Percentiles rank a stretch among this genome's conserved stretches.
Evolutionary conservation across 169 alveolate genomes (phyloP).

Genomic region (Cryptosporidium felis): DNA sequence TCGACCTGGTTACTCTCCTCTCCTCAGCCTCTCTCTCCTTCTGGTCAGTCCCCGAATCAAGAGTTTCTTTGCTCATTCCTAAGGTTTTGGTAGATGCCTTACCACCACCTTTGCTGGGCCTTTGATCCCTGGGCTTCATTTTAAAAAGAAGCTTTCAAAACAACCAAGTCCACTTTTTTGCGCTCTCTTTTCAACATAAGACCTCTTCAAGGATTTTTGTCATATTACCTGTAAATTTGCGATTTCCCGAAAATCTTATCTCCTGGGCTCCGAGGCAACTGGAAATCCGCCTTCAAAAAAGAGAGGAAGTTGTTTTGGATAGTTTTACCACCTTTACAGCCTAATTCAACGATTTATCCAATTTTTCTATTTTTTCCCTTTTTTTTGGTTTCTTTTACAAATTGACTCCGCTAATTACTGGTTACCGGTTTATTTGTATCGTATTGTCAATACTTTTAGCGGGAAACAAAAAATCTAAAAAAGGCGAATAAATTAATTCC

Average conservation of each 20-base stretch:
- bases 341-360: no score
- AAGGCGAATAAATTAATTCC: background rate
- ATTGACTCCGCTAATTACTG: background rate
- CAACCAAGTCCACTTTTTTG: background rate
- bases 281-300: no score
- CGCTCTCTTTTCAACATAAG: background rate
- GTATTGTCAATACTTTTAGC: constrained; percentile 5
- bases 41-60: background rate
- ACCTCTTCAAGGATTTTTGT: background rate
- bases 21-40: constrained; percentile 15
- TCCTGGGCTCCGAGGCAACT: no score
- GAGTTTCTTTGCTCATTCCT: background rate
- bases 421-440: constrained; percentile 10
- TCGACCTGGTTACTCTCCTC: constrained; percentile 61
- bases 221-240: background rate
- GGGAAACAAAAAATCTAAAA: background rate
- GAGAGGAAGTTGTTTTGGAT: no score
- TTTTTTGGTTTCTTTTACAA: background rate
- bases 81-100: background rate
- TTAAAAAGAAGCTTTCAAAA: background rate
- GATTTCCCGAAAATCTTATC: no score
- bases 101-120: constrained; percentile 9
- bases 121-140: constrained; percentile 20
- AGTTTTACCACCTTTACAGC: no score
- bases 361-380: background rate